A percentile compares a stretch with the other conserved stretches of the same genome.
Evolutionary conservation across 169 alveolate species (phyloP).

Genomic region (Cyclospora cayetanensis): DNA sequence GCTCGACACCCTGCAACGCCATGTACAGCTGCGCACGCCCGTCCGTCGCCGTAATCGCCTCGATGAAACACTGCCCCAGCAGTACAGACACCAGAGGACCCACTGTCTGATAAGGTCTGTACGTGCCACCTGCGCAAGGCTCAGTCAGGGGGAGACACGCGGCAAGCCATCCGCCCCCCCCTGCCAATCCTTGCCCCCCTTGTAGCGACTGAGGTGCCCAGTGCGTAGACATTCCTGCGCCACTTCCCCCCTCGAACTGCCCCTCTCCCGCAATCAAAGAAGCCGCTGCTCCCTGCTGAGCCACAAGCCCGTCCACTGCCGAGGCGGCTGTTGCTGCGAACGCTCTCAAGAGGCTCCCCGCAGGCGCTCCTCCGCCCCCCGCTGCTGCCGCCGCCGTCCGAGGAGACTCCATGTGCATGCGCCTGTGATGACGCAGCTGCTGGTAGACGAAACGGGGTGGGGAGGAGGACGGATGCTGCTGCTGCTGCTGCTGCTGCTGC

Average conservation of each 20-base stretch:
- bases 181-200: background rate
- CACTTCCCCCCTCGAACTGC: background rate
- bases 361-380: background rate
- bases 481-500: background rate
- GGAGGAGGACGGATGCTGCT: too few relatives aligned
- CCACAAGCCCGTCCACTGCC: background rate
- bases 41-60: slow-evolving; percentile 39
- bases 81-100: slow-evolving; percentile 32
- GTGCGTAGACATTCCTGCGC: background rate
- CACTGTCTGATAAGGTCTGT: slow-evolving; percentile 11
- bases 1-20: background rate
- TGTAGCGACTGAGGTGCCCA: background rate
- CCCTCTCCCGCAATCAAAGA: slow-evolving; percentile 26
- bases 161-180: slow-evolving; percentile 25
- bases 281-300: slow-evolving; percentile 32
- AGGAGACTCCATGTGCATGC: too few relatives aligned
- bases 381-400: too few relatives aligned
- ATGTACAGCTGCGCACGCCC: background rate
- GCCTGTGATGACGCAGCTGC: too few relatives aligned
- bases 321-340: background rate
- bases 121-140: background rate
- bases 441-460: too few relatives aligned
- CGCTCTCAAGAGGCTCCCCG: too few relatives aligned
- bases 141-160: slow-evolving; percentile 32
- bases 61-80: slow-evolving; percentile 26